Conservation (phyloP, 768 basidiomycete genomes). For the Leucocoprinus sp. region DNA sequence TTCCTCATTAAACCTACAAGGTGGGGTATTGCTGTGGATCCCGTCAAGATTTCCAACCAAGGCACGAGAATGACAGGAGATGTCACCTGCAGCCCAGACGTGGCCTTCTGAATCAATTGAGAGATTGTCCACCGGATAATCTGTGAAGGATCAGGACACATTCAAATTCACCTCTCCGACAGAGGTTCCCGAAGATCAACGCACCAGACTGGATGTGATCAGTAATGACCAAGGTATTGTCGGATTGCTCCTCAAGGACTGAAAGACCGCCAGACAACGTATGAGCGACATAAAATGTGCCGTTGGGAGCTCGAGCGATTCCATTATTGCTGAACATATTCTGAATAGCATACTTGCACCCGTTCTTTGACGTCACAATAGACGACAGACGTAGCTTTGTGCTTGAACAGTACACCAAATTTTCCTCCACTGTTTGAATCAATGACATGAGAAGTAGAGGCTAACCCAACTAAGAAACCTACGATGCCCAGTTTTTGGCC, state of each 20-base stretch:
- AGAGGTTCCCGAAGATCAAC: no score
- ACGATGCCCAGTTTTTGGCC: slow-evolving; percentile 47
- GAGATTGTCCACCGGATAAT: slow-evolving; percentile 46
- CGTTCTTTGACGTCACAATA: slow-evolving; percentile 53
- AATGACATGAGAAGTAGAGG: background rate
- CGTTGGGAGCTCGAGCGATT: slow-evolving; percentile 47
- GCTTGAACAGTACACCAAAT: slow-evolving; percentile 25
- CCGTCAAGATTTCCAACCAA: background rate
- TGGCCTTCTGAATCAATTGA: slow-evolving; percentile 50
- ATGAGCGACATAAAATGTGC: slow-evolving; percentile 57
- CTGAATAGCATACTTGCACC: slow-evolving; percentile 52
- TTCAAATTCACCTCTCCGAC: background rate
- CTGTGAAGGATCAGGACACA: background rate
- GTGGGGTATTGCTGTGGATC: slow-evolving; percentile 34
- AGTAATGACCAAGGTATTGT: slow-evolving; percentile 46
- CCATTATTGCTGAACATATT: slow-evolving; percentile 54
- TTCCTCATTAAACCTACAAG: slow-evolving; percentile 23
- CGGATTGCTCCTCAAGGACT: slow-evolving; percentile 49
- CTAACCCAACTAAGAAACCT: slow-evolving; percentile 22
- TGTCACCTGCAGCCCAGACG: slow-evolving; percentile 54
- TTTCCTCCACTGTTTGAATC: slow-evolving; percentile 16
- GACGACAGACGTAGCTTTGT: slow-evolving; percentile 41
- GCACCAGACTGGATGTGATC: slow-evolving; percentile 50
- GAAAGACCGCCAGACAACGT: slow-evolving; percentile 34
- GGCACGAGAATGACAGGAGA: background rate